phyloP scores from a whole-genome alignment of 257 asterid genomes.

The Solanum ossicruentum region DNA sequence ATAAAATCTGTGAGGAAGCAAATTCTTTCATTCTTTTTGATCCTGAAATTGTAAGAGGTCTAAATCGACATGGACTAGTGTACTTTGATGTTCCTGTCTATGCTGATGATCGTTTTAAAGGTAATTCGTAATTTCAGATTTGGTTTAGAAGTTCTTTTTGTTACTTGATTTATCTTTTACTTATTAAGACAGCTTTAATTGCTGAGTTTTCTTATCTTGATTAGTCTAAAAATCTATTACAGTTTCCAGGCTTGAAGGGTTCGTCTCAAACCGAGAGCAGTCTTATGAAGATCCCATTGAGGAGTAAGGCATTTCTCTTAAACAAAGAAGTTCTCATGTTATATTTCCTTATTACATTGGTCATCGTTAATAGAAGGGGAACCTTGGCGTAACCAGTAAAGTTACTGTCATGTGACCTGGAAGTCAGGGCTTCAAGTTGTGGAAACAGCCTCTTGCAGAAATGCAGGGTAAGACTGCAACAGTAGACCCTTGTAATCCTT shows the following conservation, averaged over 20 bases:
- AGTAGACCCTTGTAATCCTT: neutral
- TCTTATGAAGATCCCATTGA: constrained; percentile 98
- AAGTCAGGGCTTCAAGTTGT: neutral
- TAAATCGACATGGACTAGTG: constrained; percentile 77
- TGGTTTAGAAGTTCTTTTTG: neutral
- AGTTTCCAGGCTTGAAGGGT: constrained; percentile 99
- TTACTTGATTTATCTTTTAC: neutral
- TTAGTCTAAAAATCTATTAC: constrained; percentile 3
- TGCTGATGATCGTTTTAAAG: constrained; percentile 94
- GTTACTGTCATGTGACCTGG: neutral
- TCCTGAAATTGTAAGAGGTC: constrained; percentile 76
- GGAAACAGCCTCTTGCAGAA: neutral
- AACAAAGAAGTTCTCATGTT: constrained; percentile 2
- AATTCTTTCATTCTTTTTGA: constrained; percentile 83
- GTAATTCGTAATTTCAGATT: constrained; percentile 14
- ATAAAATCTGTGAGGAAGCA: constrained; percentile 93
- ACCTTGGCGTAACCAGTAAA: neutral
- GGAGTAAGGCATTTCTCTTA: constrained; percentile 50
- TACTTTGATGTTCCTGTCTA: constrained; percentile 93
- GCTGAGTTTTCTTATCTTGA: neutral
- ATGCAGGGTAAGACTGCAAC: neutral
- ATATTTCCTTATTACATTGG: neutral
- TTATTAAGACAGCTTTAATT: neutral
- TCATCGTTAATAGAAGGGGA: neutral
- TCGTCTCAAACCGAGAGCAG: constrained; percentile 92